These are phyloP conservation scores for Leishmania mexicana DNA, from an alignment of 208 protist species.

Conservation along the genomic window DNA sequence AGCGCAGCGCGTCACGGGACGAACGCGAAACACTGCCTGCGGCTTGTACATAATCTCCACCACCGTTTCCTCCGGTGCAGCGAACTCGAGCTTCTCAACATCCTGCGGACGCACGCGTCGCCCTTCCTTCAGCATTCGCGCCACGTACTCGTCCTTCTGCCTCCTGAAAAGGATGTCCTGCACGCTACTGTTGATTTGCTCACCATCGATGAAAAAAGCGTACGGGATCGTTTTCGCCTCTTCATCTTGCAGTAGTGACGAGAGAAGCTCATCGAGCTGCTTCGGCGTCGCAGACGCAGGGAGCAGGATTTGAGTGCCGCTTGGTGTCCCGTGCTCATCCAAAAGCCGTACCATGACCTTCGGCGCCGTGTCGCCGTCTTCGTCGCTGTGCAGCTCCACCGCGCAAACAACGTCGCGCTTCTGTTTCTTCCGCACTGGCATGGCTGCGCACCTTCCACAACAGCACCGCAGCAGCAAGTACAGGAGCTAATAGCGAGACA, in stretches of 20 bases:
- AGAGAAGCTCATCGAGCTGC: conserved; percentile 90
- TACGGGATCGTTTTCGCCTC: conserved; percentile 89
- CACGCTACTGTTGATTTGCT: conserved; percentile 92
- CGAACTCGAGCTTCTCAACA: conserved; percentile 80
- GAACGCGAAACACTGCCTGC: conserved; percentile 97
- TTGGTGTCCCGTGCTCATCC: conserved; percentile 82
- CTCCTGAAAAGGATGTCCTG: conserved; percentile 80
- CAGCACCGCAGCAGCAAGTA: not conserved
- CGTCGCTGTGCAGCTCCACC: conserved; percentile 39
- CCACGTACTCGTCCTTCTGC: conserved; percentile 77
- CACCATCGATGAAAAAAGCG: conserved; percentile 95
- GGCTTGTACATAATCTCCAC: conserved; percentile 94
- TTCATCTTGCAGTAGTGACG: conserved; percentile 70
- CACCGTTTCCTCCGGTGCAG: conserved; percentile 79
- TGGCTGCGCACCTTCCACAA: conserved; percentile 21
- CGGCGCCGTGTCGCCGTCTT: conserved; percentile 33
- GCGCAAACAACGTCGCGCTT: conserved; percentile 63
- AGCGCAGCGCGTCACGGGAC: conserved; percentile 95
- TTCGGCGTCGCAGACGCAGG: conserved; percentile 86
- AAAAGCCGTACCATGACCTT: conserved; percentile 91
- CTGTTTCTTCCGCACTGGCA: conserved; percentile 90
- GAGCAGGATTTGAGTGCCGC: conserved; percentile 93
- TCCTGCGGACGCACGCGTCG: conserved; percentile 79
- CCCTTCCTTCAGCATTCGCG: conserved; percentile 83
- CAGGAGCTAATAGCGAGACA: not conserved